These are phyloP conservation scores for Carex littledalei DNA, from an alignment of 176 grass and related monocot genomes.

Conservation along the genomic window DNA sequence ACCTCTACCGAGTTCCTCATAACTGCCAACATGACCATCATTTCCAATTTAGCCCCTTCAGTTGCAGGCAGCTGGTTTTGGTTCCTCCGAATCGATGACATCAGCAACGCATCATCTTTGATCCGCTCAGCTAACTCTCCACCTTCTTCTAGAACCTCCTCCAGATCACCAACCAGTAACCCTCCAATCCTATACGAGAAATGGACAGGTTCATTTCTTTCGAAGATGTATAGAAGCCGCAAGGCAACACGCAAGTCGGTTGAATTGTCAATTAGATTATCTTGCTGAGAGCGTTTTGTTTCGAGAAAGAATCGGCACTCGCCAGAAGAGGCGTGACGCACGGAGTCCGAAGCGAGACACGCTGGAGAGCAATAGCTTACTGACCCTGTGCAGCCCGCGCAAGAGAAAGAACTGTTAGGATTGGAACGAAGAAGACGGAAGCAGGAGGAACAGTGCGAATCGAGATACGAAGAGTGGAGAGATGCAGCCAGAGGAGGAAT, in stretches of 20 bases:
- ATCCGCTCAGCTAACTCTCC: conserved; percentile 50
- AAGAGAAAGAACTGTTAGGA: conserved; percentile 15
- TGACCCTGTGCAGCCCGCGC: conserved; percentile 28
- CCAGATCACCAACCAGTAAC: conserved; percentile 49
- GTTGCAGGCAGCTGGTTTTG: not conserved
- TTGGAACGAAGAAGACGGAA: conserved; percentile 36
- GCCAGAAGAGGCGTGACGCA: conserved; percentile 43
- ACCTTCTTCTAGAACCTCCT: conserved; percentile 32
- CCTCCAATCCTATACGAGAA: conserved; percentile 46
- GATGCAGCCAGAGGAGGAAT: conserved; percentile 45
- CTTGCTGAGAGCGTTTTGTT: not conserved
- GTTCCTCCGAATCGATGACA: conserved; percentile 42
- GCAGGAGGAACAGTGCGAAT: conserved; percentile 57
- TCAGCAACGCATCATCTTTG: conserved; percentile 43
- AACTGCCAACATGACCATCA: conserved; percentile 56
- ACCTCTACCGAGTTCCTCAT: conserved; percentile 69
- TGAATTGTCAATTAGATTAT: conserved; percentile 24
- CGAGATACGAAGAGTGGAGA: conserved; percentile 51
- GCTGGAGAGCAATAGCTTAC: conserved; percentile 55
- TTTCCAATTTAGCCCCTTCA: conserved; percentile 23
- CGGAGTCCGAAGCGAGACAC: conserved; percentile 34
- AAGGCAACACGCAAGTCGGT: conserved; percentile 49
- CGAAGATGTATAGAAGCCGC: conserved; percentile 48
- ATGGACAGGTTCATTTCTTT: conserved; percentile 20
- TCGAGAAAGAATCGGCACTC: conserved; percentile 55